A percentile compares a stretch with the other conserved stretches of the same genome.
phyloP scores from a whole-genome alignment of 352 stramenopile genomes.

The Pythium scleroteichum region DNA sequence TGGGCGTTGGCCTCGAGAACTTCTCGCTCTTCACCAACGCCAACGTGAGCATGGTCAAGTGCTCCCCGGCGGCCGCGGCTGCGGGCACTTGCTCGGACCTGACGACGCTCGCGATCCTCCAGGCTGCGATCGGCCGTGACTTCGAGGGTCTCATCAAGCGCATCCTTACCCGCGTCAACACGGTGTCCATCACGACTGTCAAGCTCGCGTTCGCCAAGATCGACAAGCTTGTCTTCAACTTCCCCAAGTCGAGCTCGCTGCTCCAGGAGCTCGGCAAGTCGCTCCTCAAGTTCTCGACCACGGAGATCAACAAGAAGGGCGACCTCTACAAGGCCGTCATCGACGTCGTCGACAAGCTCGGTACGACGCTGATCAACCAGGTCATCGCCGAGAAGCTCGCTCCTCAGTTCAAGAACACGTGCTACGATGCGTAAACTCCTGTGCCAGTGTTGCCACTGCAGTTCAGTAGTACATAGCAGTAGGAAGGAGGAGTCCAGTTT shows the following conservation, averaged over 20 bases:
- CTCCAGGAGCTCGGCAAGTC: conserved; percentile 48
- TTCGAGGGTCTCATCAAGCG: conserved; percentile 29
- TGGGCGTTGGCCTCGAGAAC: conserved; percentile 41
- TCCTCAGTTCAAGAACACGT: conserved; percentile 47
- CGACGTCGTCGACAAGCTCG: conserved; percentile 35
- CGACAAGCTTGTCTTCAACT: conserved; percentile 51
- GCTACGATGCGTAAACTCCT: conserved; percentile 35
- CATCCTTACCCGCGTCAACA: conserved; percentile 38
- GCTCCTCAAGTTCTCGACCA: conserved; percentile 50
- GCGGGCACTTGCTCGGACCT: conserved; percentile 49
- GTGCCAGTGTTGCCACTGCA: too few relatives aligned
- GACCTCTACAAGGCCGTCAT: conserved; percentile 52
- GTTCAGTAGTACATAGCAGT: too few relatives aligned
- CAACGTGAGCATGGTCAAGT: conserved; percentile 41
- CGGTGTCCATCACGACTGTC: conserved; percentile 38
- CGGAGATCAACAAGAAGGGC: conserved; percentile 70
- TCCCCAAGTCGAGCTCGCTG: conserved; percentile 40
- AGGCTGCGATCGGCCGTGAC: conserved; percentile 32
- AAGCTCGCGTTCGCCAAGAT: conserved; percentile 49
- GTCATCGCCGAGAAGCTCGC: conserved; percentile 41
- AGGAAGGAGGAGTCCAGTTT: too few relatives aligned
- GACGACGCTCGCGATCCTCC: conserved; percentile 42
- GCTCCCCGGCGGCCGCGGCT: conserved; percentile 29
- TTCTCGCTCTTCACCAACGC: conserved; percentile 35
- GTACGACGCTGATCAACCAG: conserved; percentile 55